A percentile compares a stretch with the other conserved stretches of the same genome.
These are phyloP conservation scores for Allium cepa DNA, from an alignment of 106 monocot species.

Conservation along the genomic window DNA sequence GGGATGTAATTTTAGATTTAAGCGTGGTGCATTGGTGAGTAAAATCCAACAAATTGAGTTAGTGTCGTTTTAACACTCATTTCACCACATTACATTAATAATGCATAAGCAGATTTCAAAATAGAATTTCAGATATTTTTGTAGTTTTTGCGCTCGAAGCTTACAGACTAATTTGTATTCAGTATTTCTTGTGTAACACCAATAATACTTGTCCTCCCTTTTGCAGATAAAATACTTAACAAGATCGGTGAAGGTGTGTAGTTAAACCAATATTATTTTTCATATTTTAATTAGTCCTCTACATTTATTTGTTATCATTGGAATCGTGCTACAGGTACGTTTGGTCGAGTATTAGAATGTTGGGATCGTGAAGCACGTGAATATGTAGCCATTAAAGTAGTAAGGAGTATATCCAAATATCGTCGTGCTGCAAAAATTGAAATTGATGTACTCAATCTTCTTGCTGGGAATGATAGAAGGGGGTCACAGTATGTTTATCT, in stretches of 20 bases:
- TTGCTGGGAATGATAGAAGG: conserved; percentile 57
- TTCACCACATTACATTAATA: too few species aligned
- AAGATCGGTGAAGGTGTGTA: conserved; percentile 91
- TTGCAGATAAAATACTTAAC: conserved; percentile 93
- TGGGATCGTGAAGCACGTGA: conserved; percentile 90
- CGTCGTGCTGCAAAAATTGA: conserved; percentile 90
- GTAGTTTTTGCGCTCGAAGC: too few species aligned
- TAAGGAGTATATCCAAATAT: conserved; percentile 83
- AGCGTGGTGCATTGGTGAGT: too few species aligned
- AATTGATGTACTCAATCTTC: conserved; percentile 81
- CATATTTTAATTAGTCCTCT: background rate
- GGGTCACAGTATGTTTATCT: conserved; percentile 57
- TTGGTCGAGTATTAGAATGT: conserved; percentile 97
- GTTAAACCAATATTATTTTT: background rate
- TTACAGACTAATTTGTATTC: background rate
- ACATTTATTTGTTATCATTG: conserved; percentile 13
- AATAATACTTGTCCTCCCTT: background rate
- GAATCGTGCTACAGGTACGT: conserved; percentile 64
- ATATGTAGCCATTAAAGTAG: conserved; percentile 84
- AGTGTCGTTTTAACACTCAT: too few species aligned
- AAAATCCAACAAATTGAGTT: too few species aligned
- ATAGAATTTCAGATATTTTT: too few species aligned
- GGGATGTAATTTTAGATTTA: too few species aligned
- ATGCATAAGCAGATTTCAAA: too few species aligned
- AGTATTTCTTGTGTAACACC: background rate